These are phyloP conservation scores for Claviceps cyperi DNA, from an alignment of 2,329 filamentous ascomycete species.

Conservation along the genomic window DNA sequence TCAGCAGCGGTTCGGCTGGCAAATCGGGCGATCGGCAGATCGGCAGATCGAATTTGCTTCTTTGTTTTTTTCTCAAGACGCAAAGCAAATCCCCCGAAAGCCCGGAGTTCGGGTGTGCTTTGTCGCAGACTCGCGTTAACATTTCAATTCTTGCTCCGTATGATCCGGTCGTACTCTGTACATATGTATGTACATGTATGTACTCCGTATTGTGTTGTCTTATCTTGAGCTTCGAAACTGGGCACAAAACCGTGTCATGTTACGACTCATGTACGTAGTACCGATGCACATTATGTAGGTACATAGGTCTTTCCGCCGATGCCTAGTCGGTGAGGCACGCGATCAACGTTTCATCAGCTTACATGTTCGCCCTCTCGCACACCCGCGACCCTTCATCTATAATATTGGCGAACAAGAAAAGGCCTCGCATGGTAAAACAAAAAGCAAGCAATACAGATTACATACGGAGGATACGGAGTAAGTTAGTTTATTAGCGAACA, in stretches of 20 bases:
- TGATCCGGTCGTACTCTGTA: background rate
- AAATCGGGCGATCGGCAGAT: background rate
- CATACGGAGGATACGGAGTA: background rate
- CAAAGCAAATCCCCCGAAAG: too few species aligned
- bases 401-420: background rate
- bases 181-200: background rate
- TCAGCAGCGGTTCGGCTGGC: background rate
- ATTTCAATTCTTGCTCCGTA: too few species aligned
- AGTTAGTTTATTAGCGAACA: background rate
- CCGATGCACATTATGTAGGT: background rate
- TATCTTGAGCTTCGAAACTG: background rate
- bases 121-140: too few species aligned
- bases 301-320: background rate
- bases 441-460: background rate
- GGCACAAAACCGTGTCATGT: background rate
- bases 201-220: background rate
- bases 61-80: background rate
- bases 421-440: background rate
- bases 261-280: background rate
- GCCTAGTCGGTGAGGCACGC: background rate
- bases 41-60: background rate
- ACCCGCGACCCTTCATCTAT: background rate
- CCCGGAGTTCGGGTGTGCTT: too few species aligned
- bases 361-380: background rate
- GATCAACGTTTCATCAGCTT: background rate